Percentiles rank a stretch among this genome's conserved stretches.
Conservation (phyloP, 2,329 filamentous ascomycete species). For the Microdochium trichocladiopsis region DNA sequence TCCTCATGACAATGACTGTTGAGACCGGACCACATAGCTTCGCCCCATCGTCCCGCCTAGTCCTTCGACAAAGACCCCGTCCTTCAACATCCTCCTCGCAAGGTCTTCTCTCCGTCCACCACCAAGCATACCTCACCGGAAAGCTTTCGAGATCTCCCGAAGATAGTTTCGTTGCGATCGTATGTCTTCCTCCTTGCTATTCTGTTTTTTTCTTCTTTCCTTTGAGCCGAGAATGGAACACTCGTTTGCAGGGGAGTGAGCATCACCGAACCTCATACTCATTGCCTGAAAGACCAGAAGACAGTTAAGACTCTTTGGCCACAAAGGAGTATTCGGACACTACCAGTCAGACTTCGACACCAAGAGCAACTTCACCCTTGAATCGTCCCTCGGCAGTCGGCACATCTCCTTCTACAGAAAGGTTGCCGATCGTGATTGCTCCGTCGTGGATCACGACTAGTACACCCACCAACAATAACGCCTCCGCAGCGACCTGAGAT, state of each 20-base stretch:
- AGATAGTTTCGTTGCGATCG: background rate
- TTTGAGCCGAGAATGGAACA: background rate
- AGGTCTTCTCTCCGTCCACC: no score
- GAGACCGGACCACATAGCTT: background rate
- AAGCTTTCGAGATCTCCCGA: background rate
- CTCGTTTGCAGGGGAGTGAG: background rate
- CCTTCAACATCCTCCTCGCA: no score
- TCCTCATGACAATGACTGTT: background rate
- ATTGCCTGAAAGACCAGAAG: background rate
- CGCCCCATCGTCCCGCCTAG: background rate
- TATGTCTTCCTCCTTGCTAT: background rate
- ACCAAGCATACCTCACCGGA: no score
- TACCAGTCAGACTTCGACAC: background rate
- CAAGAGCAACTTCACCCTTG: background rate
- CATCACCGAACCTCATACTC: background rate
- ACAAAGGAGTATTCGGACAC: background rate
- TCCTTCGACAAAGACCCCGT: background rate
- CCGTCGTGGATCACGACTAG: background rate
- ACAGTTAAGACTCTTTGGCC: background rate
- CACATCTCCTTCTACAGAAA: no score
- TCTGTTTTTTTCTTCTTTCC: background rate
- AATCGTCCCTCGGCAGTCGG: background rate
- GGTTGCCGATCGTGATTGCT: background rate
- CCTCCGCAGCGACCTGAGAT: background rate
- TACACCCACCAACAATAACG: background rate